These are phyloP conservation scores for Pleurotus ostreatus DNA, from an alignment of 768 basidiomycete genomes.

Conservation along the genomic window DNA sequence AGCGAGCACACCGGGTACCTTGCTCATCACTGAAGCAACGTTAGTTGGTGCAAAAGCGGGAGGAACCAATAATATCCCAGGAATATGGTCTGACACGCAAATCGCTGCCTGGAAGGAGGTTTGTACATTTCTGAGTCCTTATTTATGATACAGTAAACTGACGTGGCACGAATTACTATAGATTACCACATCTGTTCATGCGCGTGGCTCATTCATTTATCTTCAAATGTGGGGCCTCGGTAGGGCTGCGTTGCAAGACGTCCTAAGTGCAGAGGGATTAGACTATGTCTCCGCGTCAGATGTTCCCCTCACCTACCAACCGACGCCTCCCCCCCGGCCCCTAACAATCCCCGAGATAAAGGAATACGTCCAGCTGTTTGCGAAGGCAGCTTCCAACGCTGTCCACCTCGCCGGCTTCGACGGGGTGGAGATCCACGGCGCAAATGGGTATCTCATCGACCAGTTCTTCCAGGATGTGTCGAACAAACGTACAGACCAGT, in stretches of 20 bases:
- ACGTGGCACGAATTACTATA: background rate
- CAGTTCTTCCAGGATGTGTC: conserved; percentile 42
- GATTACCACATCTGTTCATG: conserved; percentile 11
- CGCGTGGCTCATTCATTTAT: conserved; percentile 28
- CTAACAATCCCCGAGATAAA: conserved; percentile 36
- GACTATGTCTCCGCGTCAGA: conserved; percentile 16
- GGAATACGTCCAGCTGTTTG: conserved; percentile 34
- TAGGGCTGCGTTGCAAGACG: conserved; percentile 18
- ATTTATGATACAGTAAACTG: too few species aligned
- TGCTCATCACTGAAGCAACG: conserved; percentile 35
- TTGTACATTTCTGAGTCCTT: too few species aligned
- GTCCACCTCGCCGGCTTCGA: conserved; percentile 13
- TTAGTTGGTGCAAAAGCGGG: conserved; percentile 26
- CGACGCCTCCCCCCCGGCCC: conserved; percentile 22
- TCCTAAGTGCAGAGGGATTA: conserved; percentile 16
- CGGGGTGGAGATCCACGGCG: conserved; percentile 31
- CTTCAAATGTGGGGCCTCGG: conserved; percentile 48
- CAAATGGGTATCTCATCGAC: conserved; percentile 36
- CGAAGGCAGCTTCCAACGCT: conserved; percentile 41
- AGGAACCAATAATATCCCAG: conserved; percentile 27
- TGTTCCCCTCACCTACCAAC: conserved; percentile 20
- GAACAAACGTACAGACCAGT: conserved; percentile 49
- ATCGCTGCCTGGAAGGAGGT: too few species aligned
- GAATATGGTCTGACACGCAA: conserved; percentile 17
- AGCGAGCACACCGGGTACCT: conserved; percentile 22